Evolutionary conservation across 2,329 filamentous ascomycete species (phyloP).

Genomic region (Parasarocladium wereldwijsianum): DNA sequence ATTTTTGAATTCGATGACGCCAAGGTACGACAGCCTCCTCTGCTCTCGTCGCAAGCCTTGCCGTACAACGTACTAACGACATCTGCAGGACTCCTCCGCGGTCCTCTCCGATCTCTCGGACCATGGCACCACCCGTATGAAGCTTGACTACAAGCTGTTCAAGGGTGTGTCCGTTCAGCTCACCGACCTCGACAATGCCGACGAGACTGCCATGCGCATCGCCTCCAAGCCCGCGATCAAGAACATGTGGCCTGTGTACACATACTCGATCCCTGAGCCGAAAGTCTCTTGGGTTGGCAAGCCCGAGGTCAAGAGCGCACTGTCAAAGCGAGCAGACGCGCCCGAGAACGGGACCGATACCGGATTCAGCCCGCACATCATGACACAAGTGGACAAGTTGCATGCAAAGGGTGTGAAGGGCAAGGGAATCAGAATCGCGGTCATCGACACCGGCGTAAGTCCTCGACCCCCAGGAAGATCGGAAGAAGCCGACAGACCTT

Average conservation of each 20-base stretch:
- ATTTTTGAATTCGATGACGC: constrained; percentile 25
- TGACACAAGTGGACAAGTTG: constrained; percentile 41
- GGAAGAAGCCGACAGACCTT: neutral
- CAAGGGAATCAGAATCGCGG: constrained; percentile 35
- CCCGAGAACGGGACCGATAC: constrained; percentile 14
- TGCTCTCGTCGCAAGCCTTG: neutral
- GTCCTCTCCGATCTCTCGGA: constrained; percentile 22
- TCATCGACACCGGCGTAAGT: constrained; percentile 40
- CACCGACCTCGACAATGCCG: constrained; percentile 27
- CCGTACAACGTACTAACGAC: neutral
- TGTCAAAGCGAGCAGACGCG: constrained; percentile 5
- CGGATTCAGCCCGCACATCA: constrained; percentile 33
- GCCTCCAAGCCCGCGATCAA: constrained; percentile 28
- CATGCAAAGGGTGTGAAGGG: constrained; percentile 31
- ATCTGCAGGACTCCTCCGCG: constrained; percentile 22
- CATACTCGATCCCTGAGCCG: constrained; percentile 29
- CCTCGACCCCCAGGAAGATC: neutral
- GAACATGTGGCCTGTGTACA: constrained; percentile 30
- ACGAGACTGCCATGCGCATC: constrained; percentile 25
- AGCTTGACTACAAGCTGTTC: constrained; percentile 35
- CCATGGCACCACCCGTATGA: constrained; percentile 30
- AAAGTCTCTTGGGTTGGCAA: constrained; percentile 29
- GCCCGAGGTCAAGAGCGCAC: constrained; percentile 7
- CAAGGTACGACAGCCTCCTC: constrained; percentile 22
- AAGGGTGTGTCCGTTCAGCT: constrained; percentile 39